Base-by-base conservation (phyloP, 495 filamentous ascomycete genomes). In the Penicillium pulvis region DNA sequence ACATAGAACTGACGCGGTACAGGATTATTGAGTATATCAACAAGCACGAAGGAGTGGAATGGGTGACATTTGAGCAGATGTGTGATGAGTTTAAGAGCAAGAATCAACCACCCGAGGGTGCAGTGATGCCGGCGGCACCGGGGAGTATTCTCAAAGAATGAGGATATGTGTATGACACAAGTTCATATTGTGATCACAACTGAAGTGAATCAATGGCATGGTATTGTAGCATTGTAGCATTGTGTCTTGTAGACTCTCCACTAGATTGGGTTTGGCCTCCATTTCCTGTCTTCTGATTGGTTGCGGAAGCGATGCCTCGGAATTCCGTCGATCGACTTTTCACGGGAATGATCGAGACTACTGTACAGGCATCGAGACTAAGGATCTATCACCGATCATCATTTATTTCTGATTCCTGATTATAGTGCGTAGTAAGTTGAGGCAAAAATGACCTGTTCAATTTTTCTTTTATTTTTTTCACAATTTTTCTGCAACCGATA, bases 1-100 rank as follows among this genome's bases (percentile, higher is more conserved):
- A 53, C 28, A 49, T 51, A n/a, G 51, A 49, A 49, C 51, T 26
- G 28, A 57, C 12, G 23, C 1, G 16, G 2, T 36, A 31, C 55
- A 83, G 79, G 46, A 79, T 30, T 53, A 42, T 53, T 28, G 51
- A 53, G 17, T 30, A 43, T 30, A 53, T 41, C 51, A 52, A 52
- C 17, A 23, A 52, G n/a, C 50, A 52, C 19, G 35, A 52, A 39
- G 50, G 88, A 4, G 84, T 90, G 19, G 85, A 90, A 63, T 91
- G 86, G 86, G 81, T 89, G 63, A 89, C 86, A 6, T 85, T 91
- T 66, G 87, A 84, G 56, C 79, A 87, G 63, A 88, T 90, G 73
- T 82, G 79, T 14, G 85, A 87, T 64, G 83, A 88, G 44, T 88
- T 88, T 66, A 87, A 86, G 75, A 82, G 74, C 54, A 90, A 85